These are phyloP conservation scores for Manihot esculenta DNA, from an alignment of 441 rosid genomes.

Conservation along the genomic window DNA sequence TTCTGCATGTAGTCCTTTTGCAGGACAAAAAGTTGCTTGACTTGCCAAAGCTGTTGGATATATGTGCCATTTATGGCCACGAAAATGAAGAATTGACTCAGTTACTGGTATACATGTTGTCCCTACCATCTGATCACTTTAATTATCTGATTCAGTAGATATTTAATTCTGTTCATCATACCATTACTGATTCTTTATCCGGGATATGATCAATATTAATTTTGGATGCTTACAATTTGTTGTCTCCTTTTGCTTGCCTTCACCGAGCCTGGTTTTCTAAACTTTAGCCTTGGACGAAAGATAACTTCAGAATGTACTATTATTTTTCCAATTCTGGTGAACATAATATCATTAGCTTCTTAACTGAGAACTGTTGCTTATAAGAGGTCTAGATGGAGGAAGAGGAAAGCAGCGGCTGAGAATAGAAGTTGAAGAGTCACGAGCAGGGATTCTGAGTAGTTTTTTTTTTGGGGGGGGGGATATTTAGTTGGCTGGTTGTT, in stretches of 20 bases:
- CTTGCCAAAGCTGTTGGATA: constrained; percentile 92
- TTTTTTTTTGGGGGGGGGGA: too few species aligned
- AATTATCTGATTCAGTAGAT: constrained; percentile 1
- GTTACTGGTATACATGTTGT: constrained; percentile 53
- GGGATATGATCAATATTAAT: neutral
- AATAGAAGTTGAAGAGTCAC: too few species aligned
- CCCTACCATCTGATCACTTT: neutral
- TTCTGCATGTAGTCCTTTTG: constrained; percentile 71
- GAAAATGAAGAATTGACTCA: constrained; percentile 84
- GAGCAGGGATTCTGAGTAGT: too few species aligned
- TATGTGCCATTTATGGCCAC: constrained; percentile 89
- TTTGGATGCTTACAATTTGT: neutral
- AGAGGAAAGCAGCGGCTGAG: too few species aligned
- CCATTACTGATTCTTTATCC: neutral
- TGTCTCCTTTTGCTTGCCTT: neutral
- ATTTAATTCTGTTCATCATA: neutral
- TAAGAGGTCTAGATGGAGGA: too few species aligned
- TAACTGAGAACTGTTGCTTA: too few species aligned
- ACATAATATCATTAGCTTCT: neutral
- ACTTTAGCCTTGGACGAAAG: neutral
- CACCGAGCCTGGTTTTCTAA: neutral
- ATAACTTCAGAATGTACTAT: neutral
- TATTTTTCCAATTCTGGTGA: neutral
- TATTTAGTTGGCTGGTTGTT: too few species aligned
- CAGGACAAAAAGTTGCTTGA: constrained; percentile 91